Percentiles rank a stretch among this genome's conserved stretches.
These are phyloP conservation scores for Elsinoe fawcettii DNA, from an alignment of 2,329 filamentous ascomycete genomes.

Conservation along the genomic window DNA sequence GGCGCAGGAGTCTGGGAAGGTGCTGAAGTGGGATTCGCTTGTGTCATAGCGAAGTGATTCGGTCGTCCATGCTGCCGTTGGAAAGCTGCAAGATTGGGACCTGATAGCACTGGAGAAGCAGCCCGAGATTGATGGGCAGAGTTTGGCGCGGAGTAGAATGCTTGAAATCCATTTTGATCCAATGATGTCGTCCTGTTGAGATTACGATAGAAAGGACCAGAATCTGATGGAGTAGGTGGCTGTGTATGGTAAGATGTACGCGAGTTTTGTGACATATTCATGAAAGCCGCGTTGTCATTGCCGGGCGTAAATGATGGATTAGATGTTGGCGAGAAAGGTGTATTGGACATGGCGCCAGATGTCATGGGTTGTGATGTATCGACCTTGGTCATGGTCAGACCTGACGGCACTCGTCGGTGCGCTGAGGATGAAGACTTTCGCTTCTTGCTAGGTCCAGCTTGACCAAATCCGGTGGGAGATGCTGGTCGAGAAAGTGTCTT, in stretches of 20 bases:
- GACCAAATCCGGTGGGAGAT: slow-evolving; percentile 53
- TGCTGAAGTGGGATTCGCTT: slow-evolving; percentile 3
- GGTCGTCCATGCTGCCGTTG: slow-evolving; percentile 23
- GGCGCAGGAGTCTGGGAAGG: slow-evolving; percentile 7
- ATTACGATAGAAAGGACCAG: slow-evolving; percentile 44
- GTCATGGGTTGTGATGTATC: slow-evolving; percentile 45
- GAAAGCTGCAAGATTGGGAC: slow-evolving; percentile 29
- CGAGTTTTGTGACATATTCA: slow-evolving; percentile 17
- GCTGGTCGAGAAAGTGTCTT: slow-evolving; percentile 63
- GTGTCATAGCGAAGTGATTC: slow-evolving; percentile 17
- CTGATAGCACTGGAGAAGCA: slow-evolving; percentile 55
- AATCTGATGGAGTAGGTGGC: slow-evolving; percentile 59
- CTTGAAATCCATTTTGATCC: slow-evolving; percentile 55
- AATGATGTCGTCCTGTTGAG: slow-evolving; percentile 30
- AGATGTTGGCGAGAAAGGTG: slow-evolving; percentile 33
- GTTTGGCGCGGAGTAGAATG: slow-evolving; percentile 60
- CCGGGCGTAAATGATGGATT: slow-evolving; percentile 29
- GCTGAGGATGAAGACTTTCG: slow-evolving; percentile 51
- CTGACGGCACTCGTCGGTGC: slow-evolving; percentile 58
- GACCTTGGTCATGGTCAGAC: slow-evolving; percentile 73
- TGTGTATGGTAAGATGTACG: slow-evolving; percentile 46
- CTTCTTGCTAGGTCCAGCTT: slow-evolving; percentile 66
- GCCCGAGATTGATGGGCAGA: slow-evolving; percentile 70
- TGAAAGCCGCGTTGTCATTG: slow-evolving; percentile 16
- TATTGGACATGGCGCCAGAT: slow-evolving; percentile 24